Conservation (phyloP, 139 green algal genomes). For the Chlorella sp. region DNA sequence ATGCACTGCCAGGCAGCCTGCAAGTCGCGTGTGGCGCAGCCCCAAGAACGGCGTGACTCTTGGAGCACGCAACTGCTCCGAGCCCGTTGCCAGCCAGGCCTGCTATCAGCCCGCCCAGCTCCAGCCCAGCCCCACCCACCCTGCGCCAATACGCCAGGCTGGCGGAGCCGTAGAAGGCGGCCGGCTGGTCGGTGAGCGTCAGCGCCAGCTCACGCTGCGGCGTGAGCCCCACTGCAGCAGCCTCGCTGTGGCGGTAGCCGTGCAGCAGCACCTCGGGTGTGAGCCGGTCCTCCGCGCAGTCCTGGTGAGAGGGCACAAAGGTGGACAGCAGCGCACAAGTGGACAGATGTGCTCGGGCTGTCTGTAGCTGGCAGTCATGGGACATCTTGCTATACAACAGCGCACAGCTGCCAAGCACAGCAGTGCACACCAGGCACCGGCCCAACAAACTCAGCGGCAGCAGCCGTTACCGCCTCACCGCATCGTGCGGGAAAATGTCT, state of each 20-base stretch:
- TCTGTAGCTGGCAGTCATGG: too few species aligned
- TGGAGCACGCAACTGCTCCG: too few species aligned
- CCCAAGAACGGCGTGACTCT: too few species aligned
- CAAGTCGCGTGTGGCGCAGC: background rate
- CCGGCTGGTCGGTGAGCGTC: slow-evolving; percentile 26
- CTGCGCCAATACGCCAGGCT: slow-evolving; percentile 15
- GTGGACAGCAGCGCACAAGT: too few species aligned
- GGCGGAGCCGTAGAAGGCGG: background rate
- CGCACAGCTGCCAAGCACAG: too few species aligned
- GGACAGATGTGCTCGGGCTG: too few species aligned
- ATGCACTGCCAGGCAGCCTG: too few species aligned
- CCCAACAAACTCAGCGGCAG: background rate
- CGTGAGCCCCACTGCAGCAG: slow-evolving; percentile 1
- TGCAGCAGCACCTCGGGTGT: slow-evolving; percentile 20
- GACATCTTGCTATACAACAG: too few species aligned
- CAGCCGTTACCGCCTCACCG: background rate
- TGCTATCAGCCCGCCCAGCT: too few species aligned
- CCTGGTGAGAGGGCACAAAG: too few species aligned
- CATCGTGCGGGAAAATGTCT: slow-evolving; percentile 13
- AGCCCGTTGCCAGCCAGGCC: too few species aligned
- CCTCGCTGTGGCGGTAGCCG: slow-evolving; percentile 21
- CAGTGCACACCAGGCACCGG: too few species aligned
- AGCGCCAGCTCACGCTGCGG: slow-evolving; percentile 17
- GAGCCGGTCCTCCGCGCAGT: slow-evolving; percentile 23
- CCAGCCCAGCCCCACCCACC: background rate